These are phyloP conservation scores for Penicillium olsonii DNA, from an alignment of 2,329 filamentous ascomycete species.

Conservation along the genomic window DNA sequence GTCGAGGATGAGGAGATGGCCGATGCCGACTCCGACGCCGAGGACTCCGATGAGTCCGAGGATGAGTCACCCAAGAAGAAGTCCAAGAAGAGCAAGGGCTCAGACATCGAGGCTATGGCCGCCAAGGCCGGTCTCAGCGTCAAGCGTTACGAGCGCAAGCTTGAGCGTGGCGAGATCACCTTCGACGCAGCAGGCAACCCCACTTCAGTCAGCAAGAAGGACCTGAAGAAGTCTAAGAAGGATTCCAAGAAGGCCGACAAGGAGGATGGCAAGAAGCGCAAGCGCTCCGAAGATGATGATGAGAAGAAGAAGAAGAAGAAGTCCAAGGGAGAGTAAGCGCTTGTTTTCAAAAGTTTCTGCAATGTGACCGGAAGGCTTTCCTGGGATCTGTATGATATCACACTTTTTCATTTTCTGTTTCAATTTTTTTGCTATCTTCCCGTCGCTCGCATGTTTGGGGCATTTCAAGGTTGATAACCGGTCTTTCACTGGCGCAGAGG, in stretches of 20 bases:
- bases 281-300: constrained; percentile 58
- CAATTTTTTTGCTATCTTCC: constrained; percentile 27
- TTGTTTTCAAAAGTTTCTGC: constrained; percentile 44
- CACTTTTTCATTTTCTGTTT: constrained; percentile 30
- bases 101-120: constrained; percentile 60
- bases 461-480: constrained; percentile 31
- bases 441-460: constrained; percentile 27
- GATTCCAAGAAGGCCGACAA: constrained; percentile 58
- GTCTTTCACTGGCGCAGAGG: constrained; percentile 31
- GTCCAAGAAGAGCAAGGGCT: constrained; percentile 48
- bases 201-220: constrained; percentile 71
- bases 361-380: constrained; percentile 29
- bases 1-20: constrained; percentile 49
- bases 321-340: constrained; percentile 61
- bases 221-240: constrained; percentile 72
- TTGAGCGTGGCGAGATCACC: constrained; percentile 72
- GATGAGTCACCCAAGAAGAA: constrained; percentile 32
- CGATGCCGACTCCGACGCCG: constrained; percentile 39
- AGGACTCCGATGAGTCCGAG: constrained; percentile 33
- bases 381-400: constrained; percentile 48
- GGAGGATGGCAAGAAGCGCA: constrained; percentile 71
- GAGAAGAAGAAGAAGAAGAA: constrained; percentile 55
- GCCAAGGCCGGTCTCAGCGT: constrained; percentile 69
- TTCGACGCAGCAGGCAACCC: constrained; percentile 66
- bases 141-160: constrained; percentile 77